phyloP scores from a whole-genome alignment of 1,139 yeast genomes.

The Saccharomyces pastorianus region DNA sequence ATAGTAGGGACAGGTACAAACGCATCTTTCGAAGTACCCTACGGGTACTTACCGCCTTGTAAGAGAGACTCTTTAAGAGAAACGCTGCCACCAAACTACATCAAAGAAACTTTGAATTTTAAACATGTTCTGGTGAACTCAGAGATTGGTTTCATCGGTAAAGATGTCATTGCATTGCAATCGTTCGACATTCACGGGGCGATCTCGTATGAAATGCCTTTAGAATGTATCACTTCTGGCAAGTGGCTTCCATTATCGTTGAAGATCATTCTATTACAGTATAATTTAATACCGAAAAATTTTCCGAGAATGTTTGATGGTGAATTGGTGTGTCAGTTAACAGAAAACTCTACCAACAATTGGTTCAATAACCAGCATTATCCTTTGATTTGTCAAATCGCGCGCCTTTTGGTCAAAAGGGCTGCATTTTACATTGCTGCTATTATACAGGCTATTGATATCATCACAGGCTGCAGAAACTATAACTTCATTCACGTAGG shows the following conservation, averaged over 20 bases:
- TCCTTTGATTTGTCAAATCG: slow-evolving; percentile 5
- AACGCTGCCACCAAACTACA: background rate
- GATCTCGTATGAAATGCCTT: slow-evolving; percentile 17
- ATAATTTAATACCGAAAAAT: slow-evolving; percentile 8
- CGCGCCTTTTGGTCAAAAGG: slow-evolving; percentile 20
- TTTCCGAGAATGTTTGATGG: slow-evolving; percentile 20
- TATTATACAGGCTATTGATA: slow-evolving; percentile 21
- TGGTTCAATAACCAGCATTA: background rate
- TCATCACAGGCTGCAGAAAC: background rate
- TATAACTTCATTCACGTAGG: slow-evolving; percentile 16
- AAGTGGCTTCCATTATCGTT: slow-evolving; percentile 22
- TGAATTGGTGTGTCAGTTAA: slow-evolving; percentile 17
- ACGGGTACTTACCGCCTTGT: slow-evolving; percentile 10
- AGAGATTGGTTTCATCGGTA: slow-evolving; percentile 33
- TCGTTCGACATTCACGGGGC: slow-evolving; percentile 17
- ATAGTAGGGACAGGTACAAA: slow-evolving; percentile 35
- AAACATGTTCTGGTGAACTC: slow-evolving; percentile 22
- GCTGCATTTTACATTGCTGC: slow-evolving; percentile 23
- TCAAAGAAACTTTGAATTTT: background rate
- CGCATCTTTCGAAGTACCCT: slow-evolving; percentile 27
- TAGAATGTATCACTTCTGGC: slow-evolving; percentile 25
- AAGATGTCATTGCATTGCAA: slow-evolving; percentile 12
- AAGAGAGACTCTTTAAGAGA: slow-evolving; percentile 5
- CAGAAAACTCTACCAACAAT: slow-evolving; percentile 3
- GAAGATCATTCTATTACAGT: slow-evolving; percentile 12